Evolutionary conservation across 2,329 filamentous ascomycete species (phyloP).

Genomic region (Clonostachys rhizophaga): DNA sequence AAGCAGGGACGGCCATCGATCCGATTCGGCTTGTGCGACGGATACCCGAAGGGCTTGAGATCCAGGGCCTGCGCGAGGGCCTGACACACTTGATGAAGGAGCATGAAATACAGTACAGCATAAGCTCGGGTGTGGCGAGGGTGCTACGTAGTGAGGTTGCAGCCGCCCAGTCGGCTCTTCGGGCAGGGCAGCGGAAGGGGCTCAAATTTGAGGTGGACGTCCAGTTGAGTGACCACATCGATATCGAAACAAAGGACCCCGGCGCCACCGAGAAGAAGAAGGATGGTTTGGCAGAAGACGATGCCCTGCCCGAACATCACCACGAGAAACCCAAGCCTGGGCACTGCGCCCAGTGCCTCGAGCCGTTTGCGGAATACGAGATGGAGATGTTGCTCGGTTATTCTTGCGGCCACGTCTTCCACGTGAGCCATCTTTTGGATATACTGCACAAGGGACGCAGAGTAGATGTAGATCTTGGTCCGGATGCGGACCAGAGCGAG

Average conservation of each 20-base stretch:
- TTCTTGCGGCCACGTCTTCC: slow-evolving; percentile 78
- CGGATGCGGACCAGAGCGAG: slow-evolving; percentile 31
- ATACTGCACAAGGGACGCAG: slow-evolving; percentile 38
- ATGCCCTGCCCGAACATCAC: slow-evolving; percentile 14
- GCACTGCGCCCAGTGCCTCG: slow-evolving; percentile 54
- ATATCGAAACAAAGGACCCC: slow-evolving; percentile 33
- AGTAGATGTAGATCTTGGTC: slow-evolving; percentile 40
- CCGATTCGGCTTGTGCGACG: slow-evolving; percentile 85
- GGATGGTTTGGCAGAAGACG: slow-evolving; percentile 5
- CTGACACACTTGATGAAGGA: slow-evolving; percentile 89
- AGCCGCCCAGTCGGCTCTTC: slow-evolving; percentile 73
- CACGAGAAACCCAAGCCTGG: slow-evolving; percentile 37
- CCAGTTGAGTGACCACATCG: slow-evolving; percentile 34
- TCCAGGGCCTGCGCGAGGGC: slow-evolving; percentile 84
- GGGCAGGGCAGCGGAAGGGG: slow-evolving; percentile 74
- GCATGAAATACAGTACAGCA: slow-evolving; percentile 91
- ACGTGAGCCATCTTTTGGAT: slow-evolving; percentile 66
- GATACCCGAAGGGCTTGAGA: slow-evolving; percentile 90
- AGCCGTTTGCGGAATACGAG: slow-evolving; percentile 56
- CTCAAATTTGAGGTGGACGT: slow-evolving; percentile 80
- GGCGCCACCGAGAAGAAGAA: slow-evolving; percentile 14
- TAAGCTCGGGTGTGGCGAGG: slow-evolving; percentile 82
- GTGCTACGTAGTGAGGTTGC: slow-evolving; percentile 87
- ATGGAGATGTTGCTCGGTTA: slow-evolving; percentile 74
- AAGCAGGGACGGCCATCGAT: slow-evolving; percentile 90